Conservation (phyloP, 768 basidiomycete species). For the Ephemerocybe angulata region DNA sequence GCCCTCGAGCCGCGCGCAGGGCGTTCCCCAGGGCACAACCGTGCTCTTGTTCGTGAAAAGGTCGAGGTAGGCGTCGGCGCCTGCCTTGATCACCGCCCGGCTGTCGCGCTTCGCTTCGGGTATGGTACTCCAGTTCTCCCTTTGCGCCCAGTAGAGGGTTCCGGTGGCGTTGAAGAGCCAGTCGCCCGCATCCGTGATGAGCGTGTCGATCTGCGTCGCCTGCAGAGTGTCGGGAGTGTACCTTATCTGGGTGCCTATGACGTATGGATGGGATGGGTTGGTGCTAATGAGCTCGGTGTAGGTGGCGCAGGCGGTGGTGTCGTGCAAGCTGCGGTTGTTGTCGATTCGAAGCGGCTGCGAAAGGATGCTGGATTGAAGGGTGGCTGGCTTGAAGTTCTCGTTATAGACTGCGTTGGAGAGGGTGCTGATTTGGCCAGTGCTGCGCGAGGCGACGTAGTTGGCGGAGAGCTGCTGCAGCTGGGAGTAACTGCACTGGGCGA, state of each 20-base stretch:
- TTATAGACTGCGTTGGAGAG: neutral
- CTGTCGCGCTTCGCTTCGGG: conserved; percentile 3
- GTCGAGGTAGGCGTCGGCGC: conserved; percentile 8
- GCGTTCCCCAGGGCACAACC: conserved; percentile 9
- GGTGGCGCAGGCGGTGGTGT: conserved; percentile 6
- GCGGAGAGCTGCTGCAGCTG: conserved; percentile 5
- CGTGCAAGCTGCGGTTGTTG: conserved; percentile 9
- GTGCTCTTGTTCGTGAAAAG: conserved; percentile 7
- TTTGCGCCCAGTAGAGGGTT: neutral
- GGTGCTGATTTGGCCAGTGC: neutral
- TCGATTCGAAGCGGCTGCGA: conserved; percentile 4
- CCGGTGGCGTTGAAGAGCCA: conserved; percentile 12
- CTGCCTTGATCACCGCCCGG: conserved; percentile 1
- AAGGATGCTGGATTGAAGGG: neutral
- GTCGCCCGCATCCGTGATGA: conserved; percentile 8
- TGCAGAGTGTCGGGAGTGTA: neutral
- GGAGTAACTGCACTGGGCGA: neutral
- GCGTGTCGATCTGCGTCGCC: neutral
- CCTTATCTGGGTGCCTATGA: conserved; percentile 8
- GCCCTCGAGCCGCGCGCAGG: conserved; percentile 7
- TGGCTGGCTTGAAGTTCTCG: conserved; percentile 8
- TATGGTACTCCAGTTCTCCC: conserved; percentile 7
- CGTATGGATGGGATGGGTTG: conserved; percentile 6
- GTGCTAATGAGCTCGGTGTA: conserved; percentile 11
- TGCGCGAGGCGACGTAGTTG: conserved; percentile 9